Conservation (phyloP, 2,329 filamentous ascomycete genomes). For the Neonectria coccinea region DNA sequence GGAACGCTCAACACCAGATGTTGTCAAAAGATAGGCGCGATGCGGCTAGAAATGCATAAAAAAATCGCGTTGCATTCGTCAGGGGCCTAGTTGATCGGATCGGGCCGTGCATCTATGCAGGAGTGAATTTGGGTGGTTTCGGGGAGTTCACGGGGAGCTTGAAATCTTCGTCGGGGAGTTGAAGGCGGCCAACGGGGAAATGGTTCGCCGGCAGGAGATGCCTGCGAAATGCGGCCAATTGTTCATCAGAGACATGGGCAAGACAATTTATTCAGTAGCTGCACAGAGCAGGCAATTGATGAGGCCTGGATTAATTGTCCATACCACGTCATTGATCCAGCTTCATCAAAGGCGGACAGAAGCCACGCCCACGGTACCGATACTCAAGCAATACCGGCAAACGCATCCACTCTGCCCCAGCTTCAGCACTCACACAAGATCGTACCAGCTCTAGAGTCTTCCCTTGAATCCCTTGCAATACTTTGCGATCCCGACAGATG, state of each 20-base stretch:
- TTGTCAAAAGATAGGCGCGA: background rate
- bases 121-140: slow-evolving; percentile 16
- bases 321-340: background rate
- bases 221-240: too few relatives aligned
- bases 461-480: background rate
- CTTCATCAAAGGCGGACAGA: background rate
- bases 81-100: slow-evolving; percentile 1
- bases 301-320: too few relatives aligned
- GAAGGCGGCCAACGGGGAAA: background rate
- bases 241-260: background rate
- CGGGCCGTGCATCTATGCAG: slow-evolving; percentile 4
- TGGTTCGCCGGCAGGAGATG: background rate
- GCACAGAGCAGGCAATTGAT: background rate
- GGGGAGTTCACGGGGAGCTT: slow-evolving; percentile 26
- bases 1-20: background rate
- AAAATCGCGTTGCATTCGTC: background rate
- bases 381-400: background rate
- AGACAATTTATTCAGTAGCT: too few relatives aligned
- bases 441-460: background rate
- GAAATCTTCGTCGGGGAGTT: slow-evolving; percentile 7
- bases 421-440: background rate
- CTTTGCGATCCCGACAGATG: background rate
- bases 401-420: background rate
- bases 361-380: background rate
- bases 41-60: slow-evolving; percentile 4